Evolutionary conservation across 305 asterid species (phyloP), one percentile per base, ranked within the genome.

Genomic region (Fraxinus floribunda): DNA sequence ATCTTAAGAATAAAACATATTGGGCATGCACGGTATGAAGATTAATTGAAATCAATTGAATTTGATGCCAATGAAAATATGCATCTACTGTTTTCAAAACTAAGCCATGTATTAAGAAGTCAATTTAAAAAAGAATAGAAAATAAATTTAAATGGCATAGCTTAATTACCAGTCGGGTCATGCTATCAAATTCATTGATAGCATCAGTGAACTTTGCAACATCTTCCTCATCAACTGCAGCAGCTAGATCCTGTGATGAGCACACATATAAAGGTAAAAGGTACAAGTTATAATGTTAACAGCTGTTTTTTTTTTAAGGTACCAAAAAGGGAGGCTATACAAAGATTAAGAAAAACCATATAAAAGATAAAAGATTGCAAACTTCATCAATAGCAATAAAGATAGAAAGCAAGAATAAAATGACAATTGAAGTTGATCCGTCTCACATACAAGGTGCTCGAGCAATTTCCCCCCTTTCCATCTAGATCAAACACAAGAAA

Each of bases 151-250:
- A 35, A 78, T 24, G 16, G 80, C 30, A 84, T 52, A 32, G 75
- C 78, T 78, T 44, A 52, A 76, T 88, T 94, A 95, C 98, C 94
- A 94, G 97, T 83, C 88, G 97, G 83, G 97, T 91, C 99, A 93
- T 93, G 89, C 97, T 94, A 88, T 95, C 99, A 73, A 88, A 95
- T 83, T 95, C 97, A 89, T 95, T 95, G 71, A 95, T 91, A 86
- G 97, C 98, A 88, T 89, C 93, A 26, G 99, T 94, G 82, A 94
- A 95, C 90, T 91, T 94, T 41, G 89, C 93, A 82, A 94, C 84
- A 88, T 95, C 97, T 91, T 95, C 99, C 89, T 94, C 99, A 84
- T 95, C 99, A 78, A 93, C 20, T 62, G 99, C 97, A 86, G 91
- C 83, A 73, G 97, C 95, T 89, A 95, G 86, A 78, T 91, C 99